Evolutionary conservation across 768 basidiomycete genomes (phyloP), one percentile per base, ranked within the genome.

Genomic region (Lyophyllum decastes): DNA sequence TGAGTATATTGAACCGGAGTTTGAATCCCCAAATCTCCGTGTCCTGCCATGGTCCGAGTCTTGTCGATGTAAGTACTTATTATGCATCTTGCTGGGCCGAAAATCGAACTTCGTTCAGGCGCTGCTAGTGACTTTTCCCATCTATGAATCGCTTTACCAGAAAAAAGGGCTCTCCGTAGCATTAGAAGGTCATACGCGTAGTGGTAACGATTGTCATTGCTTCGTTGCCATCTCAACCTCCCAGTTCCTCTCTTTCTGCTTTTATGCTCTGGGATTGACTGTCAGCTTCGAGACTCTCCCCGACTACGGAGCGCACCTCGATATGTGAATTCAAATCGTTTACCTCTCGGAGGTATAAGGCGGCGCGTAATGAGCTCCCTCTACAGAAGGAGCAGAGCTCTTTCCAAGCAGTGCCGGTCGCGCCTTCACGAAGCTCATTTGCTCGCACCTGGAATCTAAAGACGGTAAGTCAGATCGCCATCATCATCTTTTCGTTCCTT

Each of bases 1-100:
- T n/a, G n/a, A n/a, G n/a, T 10, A 22, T 17, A 24, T 57, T 58
- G 25, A 38, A 52, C 33, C 57, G 57, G 57, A 53, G 51, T 38
- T 27, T 26, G 4, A 41, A 25, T 35, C n/a, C 22, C 38, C 33
- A 33, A 33, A n/a, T n/a, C n/a, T n/a, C n/a, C n/a, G n/a, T n/a
- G n/a, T n/a, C n/a, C n/a, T n/a, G n/a, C n/a, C n/a, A n/a, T n/a
- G n/a, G 14, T 10, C 9, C n/a, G n/a, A n/a, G n/a, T n/a, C n/a
- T n/a, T n/a, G n/a, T n/a, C n/a, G n/a, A n/a, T n/a, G n/a, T n/a
- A n/a, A 38, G 35, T 38, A 10, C 35, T 16, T 38, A n/a, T n/a
- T n/a, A n/a, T n/a, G n/a, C n/a, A n/a, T n/a, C n/a, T n/a, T n/a
- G n/a, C n/a, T n/a, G n/a, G n/a, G n/a, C n/a, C n/a, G n/a, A n/a